Base-by-base conservation (phyloP, 1,284 basidiomycete species). In the Boletellus deceptivus region DNA sequence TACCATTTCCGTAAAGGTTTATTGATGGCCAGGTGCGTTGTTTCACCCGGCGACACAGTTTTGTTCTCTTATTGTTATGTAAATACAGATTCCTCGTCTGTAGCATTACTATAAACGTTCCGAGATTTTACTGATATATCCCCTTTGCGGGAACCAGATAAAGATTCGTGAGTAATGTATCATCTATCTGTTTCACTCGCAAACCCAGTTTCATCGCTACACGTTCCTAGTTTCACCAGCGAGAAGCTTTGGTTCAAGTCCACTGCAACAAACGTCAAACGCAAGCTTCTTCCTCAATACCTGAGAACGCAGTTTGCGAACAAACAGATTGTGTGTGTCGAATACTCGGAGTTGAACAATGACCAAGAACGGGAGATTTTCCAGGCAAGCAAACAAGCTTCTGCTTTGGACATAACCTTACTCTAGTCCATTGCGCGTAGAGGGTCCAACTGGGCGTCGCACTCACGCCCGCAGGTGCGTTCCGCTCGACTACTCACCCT, bases 301-400 rank as follows among this genome's bases (percentile, higher is more conserved):
- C 39, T 59, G 52, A 53, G 47, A 50, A 55, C 68, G 18, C 56
- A 70, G 25, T 78, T 79, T 58, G 17, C 65, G 6, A 71, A 70
- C 37, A 79, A 79, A 56, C 77, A 79, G 47, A 70, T 79, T 14
- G 73, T 74, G 16, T 80, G 79, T 50, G 71, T 80, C 9, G 76
- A 81, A 54, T 80, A 79, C 52, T 59, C 62, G 3, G 71, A 72
- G 24, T 59, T 80, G 36, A 63, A 57, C 10, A 42, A 47, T 33
- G 65, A 69, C 33, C 67, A 70, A 44, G 70, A 70, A 43, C 63
- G 68, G 38, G 68, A 70, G 36, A 69, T 70, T 37, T 70, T 72
- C 48, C 65, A 54, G 67, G 74, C 44, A 62, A 62, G 50, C 61
- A 27, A 53, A 1, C 20, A 29, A 22, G 4, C 20, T 40, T 17